Base-by-base conservation (phyloP, 257 asterid genomes). In the Pogostemon cablin region DNA sequence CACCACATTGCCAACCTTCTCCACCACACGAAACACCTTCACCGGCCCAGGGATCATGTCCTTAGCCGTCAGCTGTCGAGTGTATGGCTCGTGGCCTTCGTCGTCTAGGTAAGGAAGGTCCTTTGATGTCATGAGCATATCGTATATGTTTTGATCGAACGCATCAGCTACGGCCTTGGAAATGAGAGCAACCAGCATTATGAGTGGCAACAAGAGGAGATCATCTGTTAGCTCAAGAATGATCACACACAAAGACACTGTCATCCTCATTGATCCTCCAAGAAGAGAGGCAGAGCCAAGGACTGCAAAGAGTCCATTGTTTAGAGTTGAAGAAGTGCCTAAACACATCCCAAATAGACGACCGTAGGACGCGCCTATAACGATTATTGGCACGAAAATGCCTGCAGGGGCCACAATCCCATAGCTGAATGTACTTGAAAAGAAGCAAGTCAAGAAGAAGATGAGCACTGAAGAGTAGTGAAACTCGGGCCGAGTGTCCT, bases 341-440 rank as follows among this genome's bases (percentile, higher is more conserved):
- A 88, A 62, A 32, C 76, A 58, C 95, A 91, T 88, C 72, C 96
- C 96, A 6, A 88, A 80, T 62, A 88, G 68, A 43, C 97, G 84
- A n/a, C 97, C 97, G 69, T 84, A 91, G 62, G 97, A 83, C 7
- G 97, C 97, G 39, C 97, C 97, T 2, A 92, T 91, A 64, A 89
- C 89, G 40, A 91, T 91, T 12, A 89, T 88, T 7, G 97, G 96
- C 17, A 88, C 96, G 68, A 91, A 91, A 65, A 91, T 86, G 68
- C 97, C 97, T 1, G 90, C 73, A 3, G 96, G 97, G 37, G 82
- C 90, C 67, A 89, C 95, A 60, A 91, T 79, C 39, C 97, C 97
- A n/a, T 87, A 87, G 68, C 96, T 91, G 72, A 87, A 75, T 9
- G 80, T 78, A 84, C 95, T 88, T 77, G 89, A 95, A 47, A 83